Conservation (phyloP, 768 basidiomycete genomes). For the Jaapia argillacea region DNA sequence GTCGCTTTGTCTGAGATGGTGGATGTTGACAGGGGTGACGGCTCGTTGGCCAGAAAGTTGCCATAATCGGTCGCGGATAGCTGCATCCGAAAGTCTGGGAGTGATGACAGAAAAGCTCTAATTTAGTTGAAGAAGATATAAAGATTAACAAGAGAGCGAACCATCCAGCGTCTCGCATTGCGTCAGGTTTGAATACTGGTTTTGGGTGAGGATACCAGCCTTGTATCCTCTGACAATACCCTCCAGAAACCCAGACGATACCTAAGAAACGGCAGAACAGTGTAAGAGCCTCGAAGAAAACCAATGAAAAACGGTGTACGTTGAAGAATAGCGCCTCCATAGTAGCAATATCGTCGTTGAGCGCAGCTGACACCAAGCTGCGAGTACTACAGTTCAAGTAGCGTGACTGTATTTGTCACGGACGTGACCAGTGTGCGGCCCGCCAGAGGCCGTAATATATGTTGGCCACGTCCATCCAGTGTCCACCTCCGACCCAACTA, state of each 20-base stretch:
- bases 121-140: too few relatives aligned
- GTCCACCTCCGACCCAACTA: too few relatives aligned
- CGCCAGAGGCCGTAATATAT: too few relatives aligned
- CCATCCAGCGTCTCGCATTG: conserved; percentile 98
- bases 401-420: too few relatives aligned
- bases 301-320: conserved; percentile 30
- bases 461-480: too few relatives aligned
- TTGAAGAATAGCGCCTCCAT: conserved; percentile 93
- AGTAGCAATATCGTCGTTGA: too few relatives aligned
- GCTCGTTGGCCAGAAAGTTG: conserved; percentile 95
- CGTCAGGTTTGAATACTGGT: conserved; percentile 85
- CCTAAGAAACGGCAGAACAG: conserved; percentile 28
- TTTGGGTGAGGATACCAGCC: conserved; percentile 80
- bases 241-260: conserved; percentile 67
- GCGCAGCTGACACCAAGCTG: too few relatives aligned
- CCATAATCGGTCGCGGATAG: conserved; percentile 96
- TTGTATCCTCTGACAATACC: conserved; percentile 89
- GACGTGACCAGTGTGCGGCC: too few relatives aligned
- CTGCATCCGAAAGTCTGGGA: conserved; percentile 89
- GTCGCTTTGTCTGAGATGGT: conserved; percentile 97
- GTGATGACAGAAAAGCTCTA: neutral
- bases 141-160: conserved; percentile 20
- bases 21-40: conserved; percentile 85
- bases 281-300: conserved; percentile 16
- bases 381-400: too few relatives aligned